phyloP scores from a whole-genome alignment of 352 stramenopile genomes.

The Phytophthora kernoviae region DNA sequence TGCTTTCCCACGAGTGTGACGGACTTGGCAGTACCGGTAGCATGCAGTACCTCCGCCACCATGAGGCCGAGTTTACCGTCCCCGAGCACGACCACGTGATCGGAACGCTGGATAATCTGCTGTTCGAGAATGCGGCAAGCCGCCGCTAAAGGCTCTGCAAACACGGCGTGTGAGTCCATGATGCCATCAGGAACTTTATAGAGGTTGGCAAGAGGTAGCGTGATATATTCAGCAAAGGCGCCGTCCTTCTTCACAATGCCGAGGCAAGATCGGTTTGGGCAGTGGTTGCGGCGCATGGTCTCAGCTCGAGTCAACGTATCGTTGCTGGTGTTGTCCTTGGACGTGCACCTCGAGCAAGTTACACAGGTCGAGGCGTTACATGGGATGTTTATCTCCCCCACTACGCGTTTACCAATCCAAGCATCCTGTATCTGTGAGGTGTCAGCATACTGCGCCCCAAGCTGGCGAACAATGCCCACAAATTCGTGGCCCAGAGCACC shows the following conservation, averaged over 20 bases:
- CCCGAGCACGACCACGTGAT: slow-evolving; percentile 82
- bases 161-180: slow-evolving; percentile 75
- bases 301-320: slow-evolving; percentile 33
- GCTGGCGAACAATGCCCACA: slow-evolving; percentile 79
- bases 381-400: slow-evolving; percentile 92
- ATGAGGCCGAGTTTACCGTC: slow-evolving; percentile 91
- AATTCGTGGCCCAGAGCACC: slow-evolving; percentile 90
- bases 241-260: slow-evolving; percentile 84
- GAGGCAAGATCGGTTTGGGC: slow-evolving; percentile 79
- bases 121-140: slow-evolving; percentile 89
- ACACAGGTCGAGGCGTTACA: slow-evolving; percentile 65
- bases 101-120: slow-evolving; percentile 51
- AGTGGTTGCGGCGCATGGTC: slow-evolving; percentile 81
- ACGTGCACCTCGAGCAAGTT: slow-evolving; percentile 29
- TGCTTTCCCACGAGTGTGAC: slow-evolving; percentile 70
- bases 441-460: slow-evolving; percentile 41
- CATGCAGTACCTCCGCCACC: slow-evolving; percentile 81
- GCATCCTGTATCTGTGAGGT: slow-evolving; percentile 18
- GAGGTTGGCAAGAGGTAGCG: slow-evolving; percentile 81
- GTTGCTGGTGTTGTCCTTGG: slow-evolving; percentile 10
- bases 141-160: slow-evolving; percentile 86
- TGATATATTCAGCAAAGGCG: slow-evolving; percentile 87
- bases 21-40: slow-evolving; percentile 26
- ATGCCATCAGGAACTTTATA: slow-evolving; percentile 74
- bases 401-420: slow-evolving; percentile 84